Evolutionary conservation across 371 early-diverging fungal genomes (phyloP).

Genomic region (Mucor sp.): DNA sequence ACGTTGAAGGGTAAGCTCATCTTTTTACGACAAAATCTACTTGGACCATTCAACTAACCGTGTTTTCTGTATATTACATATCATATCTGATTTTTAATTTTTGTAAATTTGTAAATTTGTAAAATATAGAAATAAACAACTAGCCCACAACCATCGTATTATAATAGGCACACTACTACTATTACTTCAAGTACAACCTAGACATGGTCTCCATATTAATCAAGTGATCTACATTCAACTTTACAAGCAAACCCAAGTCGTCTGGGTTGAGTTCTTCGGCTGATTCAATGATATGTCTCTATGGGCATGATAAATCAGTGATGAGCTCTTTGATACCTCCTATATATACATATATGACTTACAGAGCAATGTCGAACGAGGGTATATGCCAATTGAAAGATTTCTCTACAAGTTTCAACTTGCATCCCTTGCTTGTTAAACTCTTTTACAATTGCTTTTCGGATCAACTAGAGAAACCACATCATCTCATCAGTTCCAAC

Average conservation of each 20-base stretch:
- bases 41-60: no score
- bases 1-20: no score
- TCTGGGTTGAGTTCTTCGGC: background rate
- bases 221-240: constrained; percentile 7
- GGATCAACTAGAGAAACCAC: constrained; percentile 1
- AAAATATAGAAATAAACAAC: no score
- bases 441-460: background rate
- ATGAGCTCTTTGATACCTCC: background rate
- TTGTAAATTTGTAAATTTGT: no score
- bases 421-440: background rate
- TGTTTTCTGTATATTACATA: no score
- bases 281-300: constrained; percentile 4
- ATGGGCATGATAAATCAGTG: background rate
- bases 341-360: background rate
- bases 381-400: constrained; percentile 3
- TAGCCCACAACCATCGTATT: background rate
- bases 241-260: background rate
- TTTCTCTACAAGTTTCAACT: background rate
- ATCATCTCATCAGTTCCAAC: background rate
- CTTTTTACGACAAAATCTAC: no score
- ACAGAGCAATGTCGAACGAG: constrained; percentile 1
- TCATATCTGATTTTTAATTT: no score
- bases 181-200: background rate
- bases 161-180: background rate
- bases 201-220: background rate